Conservation (phyloP, 1,139 yeast species). For the Magnusiomyces suaveolens region DNA sequence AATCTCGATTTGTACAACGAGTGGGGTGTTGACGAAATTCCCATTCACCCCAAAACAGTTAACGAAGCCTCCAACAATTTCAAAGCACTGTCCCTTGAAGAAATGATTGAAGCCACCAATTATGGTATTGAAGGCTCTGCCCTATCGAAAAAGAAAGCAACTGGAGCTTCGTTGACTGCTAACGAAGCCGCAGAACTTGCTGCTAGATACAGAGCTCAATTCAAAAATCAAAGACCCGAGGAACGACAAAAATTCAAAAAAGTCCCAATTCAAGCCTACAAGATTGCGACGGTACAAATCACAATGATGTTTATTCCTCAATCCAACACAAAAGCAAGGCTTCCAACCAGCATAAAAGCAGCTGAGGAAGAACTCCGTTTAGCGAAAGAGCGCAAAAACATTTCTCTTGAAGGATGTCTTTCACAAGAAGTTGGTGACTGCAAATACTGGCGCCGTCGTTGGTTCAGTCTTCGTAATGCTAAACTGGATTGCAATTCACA, state of each 20-base stretch:
- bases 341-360: slow-evolving; percentile 38
- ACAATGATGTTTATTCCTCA: slow-evolving; percentile 65
- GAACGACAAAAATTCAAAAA: slow-evolving; percentile 1
- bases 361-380: slow-evolving; percentile 23
- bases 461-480: slow-evolving; percentile 49
- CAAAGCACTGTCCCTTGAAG: background rate
- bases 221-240: background rate
- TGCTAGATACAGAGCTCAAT: background rate
- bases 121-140: background rate
- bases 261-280: slow-evolving; percentile 40
- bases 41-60: background rate
- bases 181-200: background rate
- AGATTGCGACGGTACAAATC: slow-evolving; percentile 58
- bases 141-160: background rate
- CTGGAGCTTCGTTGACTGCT: background rate
- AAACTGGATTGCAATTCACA: slow-evolving; percentile 59
- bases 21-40: slow-evolving; percentile 43
- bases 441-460: slow-evolving; percentile 54
- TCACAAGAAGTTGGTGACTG: slow-evolving; percentile 79
- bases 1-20: slow-evolving; percentile 65
- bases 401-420: slow-evolving; percentile 42
- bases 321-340: slow-evolving; percentile 39
- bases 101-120: slow-evolving; percentile 1
- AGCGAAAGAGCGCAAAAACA: slow-evolving; percentile 20
- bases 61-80: background rate